These are phyloP conservation scores for Plasmodium cynomolgi DNA, from an alignment of 169 alveolate genomes.

Conservation along the genomic window DNA sequence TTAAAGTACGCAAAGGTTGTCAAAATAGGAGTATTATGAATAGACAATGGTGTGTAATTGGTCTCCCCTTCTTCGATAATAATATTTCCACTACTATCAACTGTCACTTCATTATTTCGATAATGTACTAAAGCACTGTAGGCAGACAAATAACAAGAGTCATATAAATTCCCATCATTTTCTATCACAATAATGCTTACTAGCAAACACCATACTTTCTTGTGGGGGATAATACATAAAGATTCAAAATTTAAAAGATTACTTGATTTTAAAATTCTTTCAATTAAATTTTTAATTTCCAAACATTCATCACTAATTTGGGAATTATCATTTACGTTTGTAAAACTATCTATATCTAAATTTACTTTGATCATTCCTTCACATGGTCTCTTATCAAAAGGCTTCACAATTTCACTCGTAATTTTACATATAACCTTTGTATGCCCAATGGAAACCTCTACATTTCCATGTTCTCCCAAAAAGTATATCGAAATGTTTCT, in stretches of 20 bases:
- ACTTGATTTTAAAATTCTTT: slow-evolving; percentile 57
- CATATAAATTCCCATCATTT: slow-evolving; percentile 67
- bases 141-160: slow-evolving; percentile 66
- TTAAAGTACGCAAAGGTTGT: slow-evolving; percentile 64
- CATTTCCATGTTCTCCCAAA: slow-evolving; percentile 58
- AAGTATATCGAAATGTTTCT: slow-evolving; percentile 50
- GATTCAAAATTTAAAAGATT: slow-evolving; percentile 63
- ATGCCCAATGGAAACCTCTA: slow-evolving; percentile 41
- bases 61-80: slow-evolving; percentile 43
- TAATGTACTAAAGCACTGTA: slow-evolving; percentile 56
- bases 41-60: slow-evolving; percentile 44
- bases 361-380: slow-evolving; percentile 58
- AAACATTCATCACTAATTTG: slow-evolving; percentile 52
- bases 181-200: slow-evolving; percentile 46
- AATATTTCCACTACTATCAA: slow-evolving; percentile 3
- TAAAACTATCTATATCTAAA: slow-evolving; percentile 64
- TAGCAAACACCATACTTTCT: slow-evolving; percentile 61
- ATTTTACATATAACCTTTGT: slow-evolving; percentile 63
- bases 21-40: slow-evolving; percentile 44
- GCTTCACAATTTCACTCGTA: slow-evolving; percentile 71
- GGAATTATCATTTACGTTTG: slow-evolving; percentile 1
- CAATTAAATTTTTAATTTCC: slow-evolving; percentile 60
- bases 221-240: slow-evolving; percentile 57
- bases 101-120: slow-evolving; percentile 28
- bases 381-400: slow-evolving; percentile 36